Percentiles rank a stretch among this genome's conserved stretches.
These are phyloP conservation scores for Bruguiera parviflora DNA, from an alignment of 345 rosid genomes.

Conservation along the genomic window DNA sequence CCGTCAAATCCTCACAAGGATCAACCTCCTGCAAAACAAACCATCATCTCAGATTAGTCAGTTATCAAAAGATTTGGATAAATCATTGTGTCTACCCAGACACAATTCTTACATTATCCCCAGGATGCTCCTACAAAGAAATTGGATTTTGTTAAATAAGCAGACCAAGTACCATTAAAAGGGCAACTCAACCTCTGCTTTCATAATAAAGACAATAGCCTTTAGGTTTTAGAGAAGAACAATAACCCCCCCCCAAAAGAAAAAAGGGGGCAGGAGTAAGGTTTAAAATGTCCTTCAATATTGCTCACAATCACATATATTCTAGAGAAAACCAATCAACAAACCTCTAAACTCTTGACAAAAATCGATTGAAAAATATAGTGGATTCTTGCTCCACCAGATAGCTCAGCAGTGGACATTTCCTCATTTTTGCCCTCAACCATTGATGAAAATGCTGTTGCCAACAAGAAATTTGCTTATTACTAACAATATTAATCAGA, in stretches of 20 bases:
- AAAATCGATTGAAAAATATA: constrained; percentile 87
- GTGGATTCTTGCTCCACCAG: constrained; percentile 93
- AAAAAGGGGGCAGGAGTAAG: no score
- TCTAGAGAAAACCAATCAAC: neutral
- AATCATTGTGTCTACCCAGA: no score
- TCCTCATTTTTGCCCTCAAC: constrained; percentile 89
- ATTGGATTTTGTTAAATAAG: no score
- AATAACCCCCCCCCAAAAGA: no score
- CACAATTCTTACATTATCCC: no score
- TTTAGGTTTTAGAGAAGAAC: no score
- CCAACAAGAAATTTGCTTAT: constrained; percentile 18
- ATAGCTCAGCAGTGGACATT: constrained; percentile 88
- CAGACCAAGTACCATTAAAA: no score
- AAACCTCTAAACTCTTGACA: constrained; percentile 88
- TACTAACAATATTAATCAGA: constrained; percentile 8
- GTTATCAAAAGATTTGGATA: neutral
- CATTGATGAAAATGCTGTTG: constrained; percentile 79
- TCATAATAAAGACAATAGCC: no score
- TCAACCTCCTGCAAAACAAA: constrained; percentile 69
- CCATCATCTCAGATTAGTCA: neutral
- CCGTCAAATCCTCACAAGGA: constrained; percentile 94
- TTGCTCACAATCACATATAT: neutral
- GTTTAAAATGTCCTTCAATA: neutral
- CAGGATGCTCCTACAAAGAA: no score
- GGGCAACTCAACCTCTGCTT: no score